phyloP scores from a whole-genome alignment of 2,329 filamentous ascomycete species.

The Neocucurbitaria cava region DNA sequence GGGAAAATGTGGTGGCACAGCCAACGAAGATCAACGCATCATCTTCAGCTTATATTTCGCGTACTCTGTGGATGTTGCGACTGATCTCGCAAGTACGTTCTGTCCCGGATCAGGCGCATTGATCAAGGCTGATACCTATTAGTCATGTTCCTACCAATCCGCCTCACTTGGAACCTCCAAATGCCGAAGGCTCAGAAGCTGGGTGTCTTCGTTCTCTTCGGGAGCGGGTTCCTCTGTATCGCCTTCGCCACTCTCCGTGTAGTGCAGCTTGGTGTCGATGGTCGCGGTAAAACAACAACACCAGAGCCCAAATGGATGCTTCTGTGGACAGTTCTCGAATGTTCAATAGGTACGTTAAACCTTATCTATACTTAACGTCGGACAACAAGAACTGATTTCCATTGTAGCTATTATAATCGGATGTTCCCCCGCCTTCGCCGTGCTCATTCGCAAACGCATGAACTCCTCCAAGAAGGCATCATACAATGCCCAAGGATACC shows the following conservation, averaged over 20 bases:
- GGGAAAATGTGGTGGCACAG: conserved; percentile 29
- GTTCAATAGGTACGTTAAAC: conserved; percentile 34
- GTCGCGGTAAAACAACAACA: conserved; percentile 19
- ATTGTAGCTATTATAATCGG: conserved; percentile 22
- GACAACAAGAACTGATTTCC: background rate
- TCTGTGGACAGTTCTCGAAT: conserved; percentile 46
- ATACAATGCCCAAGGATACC: conserved; percentile 14
- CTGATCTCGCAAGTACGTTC: conserved; percentile 41
- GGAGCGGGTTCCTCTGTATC: conserved; percentile 27
- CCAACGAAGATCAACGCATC: conserved; percentile 14
- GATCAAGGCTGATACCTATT: background rate
- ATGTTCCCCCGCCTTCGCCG: conserved; percentile 10
- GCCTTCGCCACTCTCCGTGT: conserved; percentile 31
- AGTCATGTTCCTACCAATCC: conserved; percentile 49
- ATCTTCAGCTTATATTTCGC: conserved; percentile 43
- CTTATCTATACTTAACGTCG: background rate
- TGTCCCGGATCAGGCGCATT: background rate
- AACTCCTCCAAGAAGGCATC: conserved; percentile 8
- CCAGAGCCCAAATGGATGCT: conserved; percentile 44
- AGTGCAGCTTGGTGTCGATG: conserved; percentile 39
- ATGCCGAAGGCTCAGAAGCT: conserved; percentile 42
- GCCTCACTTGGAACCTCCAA: conserved; percentile 46
- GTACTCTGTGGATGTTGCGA: conserved; percentile 43
- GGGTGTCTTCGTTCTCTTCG: conserved; percentile 37
- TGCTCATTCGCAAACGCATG: conserved; percentile 15